phyloP scores from a whole-genome alignment of 2,329 filamentous ascomycete species.

The Aspergillus piperis region DNA sequence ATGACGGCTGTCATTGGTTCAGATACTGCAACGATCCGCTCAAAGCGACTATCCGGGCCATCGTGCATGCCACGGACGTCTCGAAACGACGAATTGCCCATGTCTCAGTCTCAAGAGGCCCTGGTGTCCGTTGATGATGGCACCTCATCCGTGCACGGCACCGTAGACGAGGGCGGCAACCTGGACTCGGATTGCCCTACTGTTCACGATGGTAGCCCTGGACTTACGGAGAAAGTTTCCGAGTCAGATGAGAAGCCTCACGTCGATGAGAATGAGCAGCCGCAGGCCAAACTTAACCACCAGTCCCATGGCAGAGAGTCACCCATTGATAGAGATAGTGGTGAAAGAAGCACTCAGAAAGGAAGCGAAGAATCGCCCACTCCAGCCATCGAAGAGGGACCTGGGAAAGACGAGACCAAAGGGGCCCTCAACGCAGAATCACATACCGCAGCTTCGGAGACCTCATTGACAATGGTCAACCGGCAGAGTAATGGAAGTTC shows the following conservation, averaged over 20 bases:
- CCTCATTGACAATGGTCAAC: not conserved
- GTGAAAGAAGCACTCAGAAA: not conserved
- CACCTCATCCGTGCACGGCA: constrained; percentile 29
- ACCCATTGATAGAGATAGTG: too few relatives aligned
- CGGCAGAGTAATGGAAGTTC: not conserved
- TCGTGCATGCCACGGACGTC: constrained; percentile 31
- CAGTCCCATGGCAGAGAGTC: not conserved
- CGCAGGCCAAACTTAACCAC: not conserved
- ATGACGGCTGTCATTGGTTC: constrained; percentile 60
- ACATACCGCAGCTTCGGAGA: not conserved
- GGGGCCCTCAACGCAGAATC: not conserved
- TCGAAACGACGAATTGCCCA: constrained; percentile 16
- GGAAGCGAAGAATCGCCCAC: not conserved
- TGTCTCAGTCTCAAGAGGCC: constrained; percentile 41
- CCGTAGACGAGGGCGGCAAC: constrained; percentile 28
- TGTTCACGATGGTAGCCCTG: constrained; percentile 7
- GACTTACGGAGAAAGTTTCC: not conserved
- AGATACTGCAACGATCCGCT: constrained; percentile 33
- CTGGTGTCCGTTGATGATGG: constrained; percentile 26
- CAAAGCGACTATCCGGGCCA: constrained; percentile 34
- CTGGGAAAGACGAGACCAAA: not conserved
- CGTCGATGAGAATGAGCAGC: not conserved
- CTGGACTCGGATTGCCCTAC: constrained; percentile 22
- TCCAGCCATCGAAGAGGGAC: not conserved
- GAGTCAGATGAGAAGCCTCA: not conserved